These are phyloP conservation scores for Eimeria necatrix DNA, from an alignment of 169 alveolate genomes.

Conservation along the genomic window DNA sequence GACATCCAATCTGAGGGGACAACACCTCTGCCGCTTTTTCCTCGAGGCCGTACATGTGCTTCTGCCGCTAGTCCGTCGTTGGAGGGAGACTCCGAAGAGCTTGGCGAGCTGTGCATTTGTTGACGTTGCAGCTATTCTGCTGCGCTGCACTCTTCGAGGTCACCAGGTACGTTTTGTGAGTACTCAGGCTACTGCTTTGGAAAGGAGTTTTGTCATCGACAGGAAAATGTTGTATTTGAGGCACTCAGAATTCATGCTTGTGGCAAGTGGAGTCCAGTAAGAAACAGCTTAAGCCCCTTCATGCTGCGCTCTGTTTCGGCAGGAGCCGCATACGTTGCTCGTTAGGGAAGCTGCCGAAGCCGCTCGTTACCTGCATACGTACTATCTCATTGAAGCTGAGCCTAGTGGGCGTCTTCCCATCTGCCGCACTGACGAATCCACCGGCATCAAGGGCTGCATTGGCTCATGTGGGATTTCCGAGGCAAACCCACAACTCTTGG, in stretches of 20 bases:
- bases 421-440: background rate
- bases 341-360: slow-evolving; percentile 33
- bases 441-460: background rate
- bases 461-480: background rate
- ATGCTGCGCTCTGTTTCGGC: background rate
- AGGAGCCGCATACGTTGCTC: slow-evolving; percentile 54
- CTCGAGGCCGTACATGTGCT: slow-evolving; percentile 73
- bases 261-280: no score
- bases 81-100: background rate
- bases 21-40: slow-evolving; percentile 74
- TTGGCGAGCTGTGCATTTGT: background rate
- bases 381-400: slow-evolving; percentile 64
- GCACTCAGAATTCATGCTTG: no score
- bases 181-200: background rate
- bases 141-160: slow-evolving; percentile 76
- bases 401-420: background rate
- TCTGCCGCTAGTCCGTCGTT: slow-evolving; percentile 62
- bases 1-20: slow-evolving; percentile 60
- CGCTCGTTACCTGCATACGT: slow-evolving; percentile 75
- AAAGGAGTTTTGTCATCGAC: no score
- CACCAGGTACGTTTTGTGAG: slow-evolving; percentile 40
- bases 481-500: background rate
- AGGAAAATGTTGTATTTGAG: no score
- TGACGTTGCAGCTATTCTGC: slow-evolving; percentile 49
- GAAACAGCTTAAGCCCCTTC: background rate